These are phyloP conservation scores for Hygrocybe coccinea DNA, from an alignment of 768 basidiomycete genomes.

Conservation along the genomic window DNA sequence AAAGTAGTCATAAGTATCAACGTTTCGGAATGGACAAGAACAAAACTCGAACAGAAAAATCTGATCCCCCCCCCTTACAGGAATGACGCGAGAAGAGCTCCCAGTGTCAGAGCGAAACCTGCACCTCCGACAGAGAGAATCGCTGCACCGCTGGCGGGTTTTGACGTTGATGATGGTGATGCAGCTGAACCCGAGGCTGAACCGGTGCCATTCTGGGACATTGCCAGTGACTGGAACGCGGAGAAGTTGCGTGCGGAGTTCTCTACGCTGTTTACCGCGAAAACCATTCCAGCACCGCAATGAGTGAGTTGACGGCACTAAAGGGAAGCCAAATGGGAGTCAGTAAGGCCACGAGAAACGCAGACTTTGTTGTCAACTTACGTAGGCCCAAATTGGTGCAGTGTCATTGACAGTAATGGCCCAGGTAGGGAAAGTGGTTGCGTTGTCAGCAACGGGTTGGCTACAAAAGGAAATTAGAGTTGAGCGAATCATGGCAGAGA, in stretches of 20 bases:
- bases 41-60: conserved; percentile 24
- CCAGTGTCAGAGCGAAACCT: conserved; percentile 25
- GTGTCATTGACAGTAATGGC: conserved; percentile 56
- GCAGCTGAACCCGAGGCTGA: conserved; percentile 19
- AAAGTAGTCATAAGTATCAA: background rate
- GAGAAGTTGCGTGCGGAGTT: conserved; percentile 45
- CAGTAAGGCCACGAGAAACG: conserved; percentile 4
- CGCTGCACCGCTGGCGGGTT: conserved; percentile 26
- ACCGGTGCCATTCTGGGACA: conserved; percentile 48
- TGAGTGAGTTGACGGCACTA: conserved; percentile 43
- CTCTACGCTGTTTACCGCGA: conserved; percentile 57
- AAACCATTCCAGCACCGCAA: conserved; percentile 53
- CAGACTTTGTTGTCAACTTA: conserved; percentile 22
- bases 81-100: conserved; percentile 31
- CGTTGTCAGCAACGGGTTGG: conserved; percentile 38
- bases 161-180: conserved; percentile 18
- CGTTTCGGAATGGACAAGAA: conserved; percentile 14
- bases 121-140: conserved; percentile 32
- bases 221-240: conserved; percentile 54
- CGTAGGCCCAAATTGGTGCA: conserved; percentile 54
- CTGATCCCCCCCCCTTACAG: conserved; percentile 25
- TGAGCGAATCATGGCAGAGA: background rate
- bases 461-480: conserved; percentile 17
- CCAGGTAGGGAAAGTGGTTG: conserved; percentile 50
- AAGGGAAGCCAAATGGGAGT: background rate